Base-by-base conservation (phyloP, 768 basidiomycete genomes). In the Russula brevipes region DNA sequence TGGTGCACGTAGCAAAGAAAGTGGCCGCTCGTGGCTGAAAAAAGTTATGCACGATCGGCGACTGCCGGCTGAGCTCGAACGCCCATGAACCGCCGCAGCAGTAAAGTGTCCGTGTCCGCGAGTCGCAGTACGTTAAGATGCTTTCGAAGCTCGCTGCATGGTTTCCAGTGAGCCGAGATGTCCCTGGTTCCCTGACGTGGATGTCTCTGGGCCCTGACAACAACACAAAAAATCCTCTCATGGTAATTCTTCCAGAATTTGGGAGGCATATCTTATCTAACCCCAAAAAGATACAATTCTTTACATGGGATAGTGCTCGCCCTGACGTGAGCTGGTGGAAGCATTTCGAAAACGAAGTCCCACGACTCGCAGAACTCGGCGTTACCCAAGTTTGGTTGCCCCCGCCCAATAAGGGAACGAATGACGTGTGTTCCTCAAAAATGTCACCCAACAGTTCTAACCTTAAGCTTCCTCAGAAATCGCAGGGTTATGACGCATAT, bases 381-480 rank as follows among this genome's bases (percentile, higher is more conserved):
- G 79, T 91, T 68, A 91, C 91, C 0, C 89, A 91, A 71, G 79
- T 85, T 3, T 94, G 91, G 91, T 74, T 93, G 38, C 91, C 91
- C 39, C 91, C 91, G 6, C 87, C 89, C 17, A 88, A 88, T 71
- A 93, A 91, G 72, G 91, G 87, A 16, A 86, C 83, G 73, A 73
- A 77, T 59, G 80, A 78, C 69, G 89, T 87, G 63, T 39, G 56
- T 65, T 33, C 31, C 17, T 42, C 44, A 45, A 54, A 54, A 39
- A 14, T 54, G 5, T 19, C 24, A 12, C n/a, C 41, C 36, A 14
- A 7, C 30, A n/a, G 38, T 35, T 24, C 12, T 10, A 60, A 12
- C 38, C 33, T 64, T 17, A 49, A 14, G 35, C 44, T 49, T 31
- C 19, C 42, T 30, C 66, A 91, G 90, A 72, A 75, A 64, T 88